Conservation (phyloP, 495 filamentous ascomycete species). For the Neurospora sp. region DNA sequence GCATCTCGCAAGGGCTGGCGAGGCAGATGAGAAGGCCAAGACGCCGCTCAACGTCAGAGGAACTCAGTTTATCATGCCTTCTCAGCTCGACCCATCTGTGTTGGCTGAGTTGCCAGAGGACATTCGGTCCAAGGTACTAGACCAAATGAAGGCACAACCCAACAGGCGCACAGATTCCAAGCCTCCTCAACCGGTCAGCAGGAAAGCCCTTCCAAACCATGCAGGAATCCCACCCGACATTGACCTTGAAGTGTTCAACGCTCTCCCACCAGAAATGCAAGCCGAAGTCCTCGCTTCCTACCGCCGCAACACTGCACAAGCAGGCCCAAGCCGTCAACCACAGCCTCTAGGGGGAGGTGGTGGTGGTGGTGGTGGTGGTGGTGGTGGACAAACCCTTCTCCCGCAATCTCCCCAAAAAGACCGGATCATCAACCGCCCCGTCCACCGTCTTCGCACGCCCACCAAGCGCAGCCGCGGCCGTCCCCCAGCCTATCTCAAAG, state of each 20-base stretch:
- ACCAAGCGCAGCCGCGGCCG: conserved; percentile 42
- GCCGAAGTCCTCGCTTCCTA: conserved; percentile 71
- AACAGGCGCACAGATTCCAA: conserved; percentile 15
- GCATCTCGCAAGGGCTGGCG: conserved; percentile 41
- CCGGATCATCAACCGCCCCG: conserved; percentile 29
- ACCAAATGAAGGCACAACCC: conserved; percentile 11
- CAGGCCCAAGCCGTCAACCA: conserved; percentile 13
- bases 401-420: conserved; percentile 51
- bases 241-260: conserved; percentile 64
- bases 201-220: background rate
- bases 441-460: conserved; percentile 26
- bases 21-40: conserved; percentile 46
- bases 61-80: conserved; percentile 82
- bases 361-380: conserved; percentile 10
- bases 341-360: background rate
- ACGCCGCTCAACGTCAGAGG: conserved; percentile 68
- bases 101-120: conserved; percentile 69
- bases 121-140: conserved; percentile 63
- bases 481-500: background rate
- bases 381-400: conserved; percentile 30
- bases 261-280: conserved; percentile 74
- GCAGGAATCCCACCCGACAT: conserved; percentile 41
- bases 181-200: background rate
- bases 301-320: conserved; percentile 7
- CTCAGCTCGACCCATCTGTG: conserved; percentile 63